Base-by-base conservation (phyloP, 495 filamentous ascomycete genomes). In the Jackrogersella minutella region DNA sequence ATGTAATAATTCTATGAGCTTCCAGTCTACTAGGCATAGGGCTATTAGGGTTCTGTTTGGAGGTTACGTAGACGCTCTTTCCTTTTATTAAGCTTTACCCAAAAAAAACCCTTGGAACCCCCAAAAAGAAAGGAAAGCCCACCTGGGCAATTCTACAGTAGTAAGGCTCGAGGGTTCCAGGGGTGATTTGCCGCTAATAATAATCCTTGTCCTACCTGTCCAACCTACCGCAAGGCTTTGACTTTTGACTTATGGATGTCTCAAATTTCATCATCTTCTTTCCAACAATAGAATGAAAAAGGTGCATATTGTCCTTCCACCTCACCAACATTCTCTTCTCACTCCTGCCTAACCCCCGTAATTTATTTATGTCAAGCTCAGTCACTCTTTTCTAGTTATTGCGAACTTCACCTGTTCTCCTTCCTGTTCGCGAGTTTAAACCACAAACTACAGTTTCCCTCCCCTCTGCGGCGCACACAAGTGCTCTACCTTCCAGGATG, bases 401-500 rank as follows among this genome's bases (percentile, higher is more conserved):
- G 11, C 4, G 4, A 22, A 43, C 22, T 11, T 10, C 17, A 10
- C 33, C 46, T 16, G 31, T 62, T 13, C 33, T 64, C 39, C 24
- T 59, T 54, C 34, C 47, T 34, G 28, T 46, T 40, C 14, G 34
- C 49, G 22, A 49, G 33, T 34, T 43, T 21, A 34, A 24, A 41
- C n/a, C 19, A 51, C 43, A 28, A 57, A 37, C 8, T 39, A 19
- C 40, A 37, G 33, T 22, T 57, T 62, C 57, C 43, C 50, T 62
- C 57, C 43, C 50, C 40, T 46, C 22, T 31, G 22, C 24, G 16
- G 61, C 52, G 46, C 36, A 36, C 37, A 14, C n/a, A 11, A 33
- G 26, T 37, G 7, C 33, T 46, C 34, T 10, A 59, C 36, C 57
- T 55, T 64, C 65, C 71, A 74, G 63, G 56, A 78, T 78, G 76